phyloP scores from a whole-genome alignment of 306 rosid species.

The Prunus davidiana region DNA sequence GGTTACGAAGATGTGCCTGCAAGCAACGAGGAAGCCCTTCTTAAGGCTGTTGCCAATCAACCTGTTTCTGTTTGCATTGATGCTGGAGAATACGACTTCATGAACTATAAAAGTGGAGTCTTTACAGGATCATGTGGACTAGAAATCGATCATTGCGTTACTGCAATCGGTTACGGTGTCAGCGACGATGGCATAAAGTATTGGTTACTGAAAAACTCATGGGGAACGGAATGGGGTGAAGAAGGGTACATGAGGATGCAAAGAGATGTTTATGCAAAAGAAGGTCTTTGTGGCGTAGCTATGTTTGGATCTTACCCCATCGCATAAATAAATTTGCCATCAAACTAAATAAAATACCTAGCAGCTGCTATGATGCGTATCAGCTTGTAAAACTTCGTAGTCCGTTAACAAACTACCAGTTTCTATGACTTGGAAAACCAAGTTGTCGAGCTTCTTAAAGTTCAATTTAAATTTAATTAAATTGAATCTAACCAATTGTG shows the following conservation, averaged over 20 bases:
- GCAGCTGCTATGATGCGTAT: no score
- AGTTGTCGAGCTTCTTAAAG: no score
- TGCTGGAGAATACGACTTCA: slow-evolving; percentile 37
- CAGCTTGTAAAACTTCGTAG: no score
- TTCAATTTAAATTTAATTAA: no score
- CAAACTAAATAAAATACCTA: no score
- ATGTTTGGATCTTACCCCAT: slow-evolving; percentile 47
- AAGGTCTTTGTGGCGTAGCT: slow-evolving; percentile 52
- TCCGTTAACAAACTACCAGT: no score
- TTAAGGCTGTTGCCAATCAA: slow-evolving; percentile 36
- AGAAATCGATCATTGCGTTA: slow-evolving; percentile 40
- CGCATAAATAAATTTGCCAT: slow-evolving; percentile 4
- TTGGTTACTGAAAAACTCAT: slow-evolving; percentile 54
- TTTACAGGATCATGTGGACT: slow-evolving; percentile 44
- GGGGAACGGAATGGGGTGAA: slow-evolving; percentile 50
- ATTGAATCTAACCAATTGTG: no score
- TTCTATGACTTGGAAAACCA: no score
- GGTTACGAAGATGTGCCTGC: slow-evolving; percentile 37
- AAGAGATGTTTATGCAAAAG: slow-evolving; percentile 27
- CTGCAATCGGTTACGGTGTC: slow-evolving; percentile 39
- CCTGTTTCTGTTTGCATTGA: slow-evolving; percentile 46
- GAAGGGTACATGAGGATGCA: slow-evolving; percentile 45
- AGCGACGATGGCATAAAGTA: slow-evolving; percentile 34
- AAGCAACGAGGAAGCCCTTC: slow-evolving; percentile 29
- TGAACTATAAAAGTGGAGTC: slow-evolving; percentile 35